Percentiles rank a stretch among this genome's conserved stretches.
Evolutionary conservation across 2,329 filamentous ascomycete genomes (phyloP).

Genomic region (Microcyclospora tardicrescens): DNA sequence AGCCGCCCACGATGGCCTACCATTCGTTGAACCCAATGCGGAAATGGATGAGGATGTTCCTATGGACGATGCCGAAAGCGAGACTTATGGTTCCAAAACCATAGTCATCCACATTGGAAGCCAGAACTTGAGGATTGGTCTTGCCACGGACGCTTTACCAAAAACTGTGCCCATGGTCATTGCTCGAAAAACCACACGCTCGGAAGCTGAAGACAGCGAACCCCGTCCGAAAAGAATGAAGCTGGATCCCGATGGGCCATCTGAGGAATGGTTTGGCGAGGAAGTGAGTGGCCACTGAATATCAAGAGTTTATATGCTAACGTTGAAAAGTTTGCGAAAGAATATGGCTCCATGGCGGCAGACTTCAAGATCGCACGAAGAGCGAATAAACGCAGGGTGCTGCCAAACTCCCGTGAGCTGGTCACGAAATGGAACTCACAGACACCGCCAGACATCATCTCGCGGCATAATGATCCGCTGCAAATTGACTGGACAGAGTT

Average conservation of each 20-base stretch:
- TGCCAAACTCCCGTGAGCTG: conserved; percentile 95
- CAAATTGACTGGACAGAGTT: conserved; percentile 94
- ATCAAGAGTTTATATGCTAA: conserved; percentile 4
- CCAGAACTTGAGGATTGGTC: conserved; percentile 84
- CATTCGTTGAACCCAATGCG: conserved; percentile 25
- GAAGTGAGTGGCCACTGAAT: conserved; percentile 41
- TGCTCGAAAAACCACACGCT: conserved; percentile 62
- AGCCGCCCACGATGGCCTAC: conserved; percentile 39
- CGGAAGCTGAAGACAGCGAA: conserved; percentile 73
- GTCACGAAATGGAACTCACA: conserved; percentile 89
- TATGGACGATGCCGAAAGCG: conserved; percentile 43
- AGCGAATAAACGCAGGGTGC: conserved; percentile 80
- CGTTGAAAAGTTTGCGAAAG: conserved; percentile 40
- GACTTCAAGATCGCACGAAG: conserved; percentile 87
- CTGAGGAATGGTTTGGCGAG: conserved; percentile 76
- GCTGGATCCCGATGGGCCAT: conserved; percentile 45
- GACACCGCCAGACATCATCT: conserved; percentile 71
- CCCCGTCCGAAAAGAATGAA: conserved; percentile 59
- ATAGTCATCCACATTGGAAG: conserved; percentile 93
- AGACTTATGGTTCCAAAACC: conserved; percentile 69
- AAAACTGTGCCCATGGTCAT: conserved; percentile 91
- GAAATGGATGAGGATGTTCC: conserved; percentile 37
- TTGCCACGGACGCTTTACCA: conserved; percentile 89
- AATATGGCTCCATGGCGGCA: conserved; percentile 68
- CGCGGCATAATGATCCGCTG: conserved; percentile 86